These are phyloP conservation scores for Colletotrichum liaoningense DNA, from an alignment of 2,329 filamentous ascomycete genomes.

Conservation along the genomic window DNA sequence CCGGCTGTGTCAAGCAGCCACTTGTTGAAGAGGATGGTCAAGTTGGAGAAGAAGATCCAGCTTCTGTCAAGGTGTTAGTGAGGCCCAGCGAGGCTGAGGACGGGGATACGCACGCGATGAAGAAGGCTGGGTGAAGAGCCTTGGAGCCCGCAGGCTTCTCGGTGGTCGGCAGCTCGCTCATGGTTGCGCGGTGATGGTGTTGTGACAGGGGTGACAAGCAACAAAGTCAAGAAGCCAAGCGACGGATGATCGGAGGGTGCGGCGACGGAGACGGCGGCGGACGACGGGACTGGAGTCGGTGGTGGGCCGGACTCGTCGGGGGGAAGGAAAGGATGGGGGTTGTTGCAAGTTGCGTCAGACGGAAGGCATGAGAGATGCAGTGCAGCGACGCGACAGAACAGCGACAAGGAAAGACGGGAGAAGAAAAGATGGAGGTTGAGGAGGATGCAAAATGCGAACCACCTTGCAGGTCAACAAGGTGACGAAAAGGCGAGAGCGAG, in stretches of 20 bases:
- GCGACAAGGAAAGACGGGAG: not conserved
- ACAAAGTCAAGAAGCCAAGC: constrained; percentile 24
- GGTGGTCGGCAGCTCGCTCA: constrained; percentile 35
- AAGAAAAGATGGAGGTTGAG: not conserved
- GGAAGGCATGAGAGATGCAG: constrained; percentile 7
- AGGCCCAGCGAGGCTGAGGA: not conserved
- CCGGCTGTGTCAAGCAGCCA: constrained; percentile 82
- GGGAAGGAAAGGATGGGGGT: not conserved
- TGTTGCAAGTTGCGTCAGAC: not conserved
- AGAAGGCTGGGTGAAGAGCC: constrained; percentile 41
- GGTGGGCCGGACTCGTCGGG: constrained; percentile 18
- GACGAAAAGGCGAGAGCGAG: not conserved
- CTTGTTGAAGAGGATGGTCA: constrained; percentile 93
- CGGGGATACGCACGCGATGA: constrained; percentile 46
- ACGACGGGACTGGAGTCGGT: constrained; percentile 21
- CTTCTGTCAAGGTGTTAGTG: constrained; percentile 53
- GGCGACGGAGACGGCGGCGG: constrained; percentile 30
- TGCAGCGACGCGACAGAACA: not conserved
- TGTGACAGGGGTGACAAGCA: not conserved
- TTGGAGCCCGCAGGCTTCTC: constrained; percentile 39
- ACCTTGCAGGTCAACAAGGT: constrained; percentile 4
- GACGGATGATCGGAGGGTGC: constrained; percentile 21
- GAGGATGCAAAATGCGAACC: not conserved
- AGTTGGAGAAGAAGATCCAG: constrained; percentile 88
- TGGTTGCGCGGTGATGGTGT: constrained; percentile 2